Base-by-base conservation (phyloP, 1,139 yeast genomes). In the Yamadazyma mexicana region DNA sequence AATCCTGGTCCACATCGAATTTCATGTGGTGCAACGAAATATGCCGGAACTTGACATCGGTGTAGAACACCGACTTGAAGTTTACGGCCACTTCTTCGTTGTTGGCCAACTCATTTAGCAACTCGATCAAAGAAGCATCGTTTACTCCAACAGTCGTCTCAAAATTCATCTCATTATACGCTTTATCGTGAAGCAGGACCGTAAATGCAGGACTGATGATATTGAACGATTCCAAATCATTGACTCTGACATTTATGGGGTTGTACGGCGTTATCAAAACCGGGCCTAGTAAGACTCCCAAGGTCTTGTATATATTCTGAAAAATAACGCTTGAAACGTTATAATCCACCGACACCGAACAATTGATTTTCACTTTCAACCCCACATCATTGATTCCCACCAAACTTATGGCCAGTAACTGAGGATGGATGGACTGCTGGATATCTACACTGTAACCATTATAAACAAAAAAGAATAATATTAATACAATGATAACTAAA, bases 271-370 rank as follows among this genome's bases (percentile, higher is more conserved):
- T 27, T 8, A 50, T 34, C 12, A 35, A 17, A 9, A 50, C 49
- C 2, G 33, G 33, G 3, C 46, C 44, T 12, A 45, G 14, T 15
- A 45, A 6, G 2, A 42, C 9, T 1, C 48, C 46, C 6, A 40
- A 55, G 2, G 51, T 27, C 28, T 54, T 54, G 29, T 58, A 48
- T 7, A 59, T 40, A 15, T 45, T 41, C 28, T 54, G 49, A 37
- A 58, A 57, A 14, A 61, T 20, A 3, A 40, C 18, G 35, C 55
- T 61, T 34, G 48, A 24, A 15, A 66, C 52, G 9, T 52, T 45
- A 44, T 65, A 66, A 43, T 63, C 48, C 17, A 64, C 46, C 4
- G 46, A 39, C 4, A 64, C 40, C 0, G 59, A 45, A 2, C 64
- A 66, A 4, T 50, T 44, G 7, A 64, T 54, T 38, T 56, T 60